Evolutionary conservation across 192 early-diverging fungal species (phyloP).

Genomic region (Entomortierella lignicola): DNA sequence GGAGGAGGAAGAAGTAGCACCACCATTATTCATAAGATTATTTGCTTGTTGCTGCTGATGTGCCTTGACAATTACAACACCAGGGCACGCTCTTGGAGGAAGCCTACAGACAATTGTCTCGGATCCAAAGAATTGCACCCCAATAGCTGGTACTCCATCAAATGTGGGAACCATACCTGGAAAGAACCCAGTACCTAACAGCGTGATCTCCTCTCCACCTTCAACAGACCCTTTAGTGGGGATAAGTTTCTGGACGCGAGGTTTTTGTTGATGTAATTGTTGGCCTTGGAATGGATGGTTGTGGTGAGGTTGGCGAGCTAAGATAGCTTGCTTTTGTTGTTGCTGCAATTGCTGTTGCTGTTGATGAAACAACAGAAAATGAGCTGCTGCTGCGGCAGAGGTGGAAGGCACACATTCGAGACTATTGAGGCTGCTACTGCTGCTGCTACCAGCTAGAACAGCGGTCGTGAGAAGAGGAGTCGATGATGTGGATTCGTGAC

Average conservation of each 20-base stretch:
- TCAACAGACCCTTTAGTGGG: constrained; percentile 80
- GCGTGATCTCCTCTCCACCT: constrained; percentile 78
- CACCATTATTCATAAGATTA: not conserved
- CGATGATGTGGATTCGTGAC: not conserved
- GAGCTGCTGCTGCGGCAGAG: not conserved
- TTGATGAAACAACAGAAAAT: not conserved
- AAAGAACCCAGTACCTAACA: constrained; percentile 77
- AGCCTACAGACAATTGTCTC: constrained; percentile 76
- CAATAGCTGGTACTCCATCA: constrained; percentile 68
- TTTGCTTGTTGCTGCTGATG: not conserved
- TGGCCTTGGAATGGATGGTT: not conserved
- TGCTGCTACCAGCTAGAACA: not conserved
- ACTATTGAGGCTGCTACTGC: not conserved
- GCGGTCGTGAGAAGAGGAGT: not conserved
- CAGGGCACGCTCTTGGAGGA: constrained; percentile 71
- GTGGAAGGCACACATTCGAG: not conserved
- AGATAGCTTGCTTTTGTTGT: constrained; percentile 17
- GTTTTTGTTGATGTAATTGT: constrained; percentile 15
- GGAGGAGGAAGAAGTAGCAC: not conserved
- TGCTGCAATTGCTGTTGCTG: constrained; percentile 26
- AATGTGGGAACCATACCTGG: constrained; percentile 76
- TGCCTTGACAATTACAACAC: constrained; percentile 63
- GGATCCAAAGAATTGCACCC: constrained; percentile 71
- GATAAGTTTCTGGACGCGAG: constrained; percentile 71
- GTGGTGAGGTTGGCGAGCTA: not conserved